Evolutionary conservation across 441 rosid genomes (phyloP), one percentile per base, ranked within the genome.

Genomic region (Gossypium lobatum): DNA sequence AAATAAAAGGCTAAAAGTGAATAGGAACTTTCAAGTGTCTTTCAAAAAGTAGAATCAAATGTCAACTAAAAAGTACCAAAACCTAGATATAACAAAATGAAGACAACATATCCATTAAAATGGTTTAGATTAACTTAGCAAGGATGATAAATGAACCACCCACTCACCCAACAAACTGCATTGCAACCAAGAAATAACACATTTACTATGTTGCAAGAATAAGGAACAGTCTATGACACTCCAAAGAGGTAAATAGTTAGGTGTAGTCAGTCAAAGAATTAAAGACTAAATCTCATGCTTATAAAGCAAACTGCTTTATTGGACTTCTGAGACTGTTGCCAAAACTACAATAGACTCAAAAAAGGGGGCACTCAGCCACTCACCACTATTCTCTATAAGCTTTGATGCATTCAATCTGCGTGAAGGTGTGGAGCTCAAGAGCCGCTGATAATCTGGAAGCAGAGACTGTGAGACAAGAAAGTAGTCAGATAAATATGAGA

Each of bases 381-480:
- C 75, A 96, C 99, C 98, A 72, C 99, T 89, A 81, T 95, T 93
- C 81, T 96, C 99, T 70, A 93, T 77, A 75, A 96, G 97, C 82
- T 96, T 96, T 59, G 97, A 83, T 73, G 97, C 80, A 84, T 96
- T 96, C 90, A 96, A 81, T 86, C 99, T 96, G 80, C 99, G 98
- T 77, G 98, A 88, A 75, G 98, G 98, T 87, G 80, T 85, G 79
- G 99, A 96, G 84, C 98, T 96, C 82, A 96, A 85, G 67, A 93
- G 93, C 76, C 99, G 92, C 89, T 96, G 98, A 83, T 96, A 96
- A 92, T 96, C 99, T 85, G 97, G 98, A 91, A 96, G 99, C 85
- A 96, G 89, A 81, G 97, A 88, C 99, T 96, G 96, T 73, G 86
- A 76, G 75, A 82, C 80, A 83, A 80, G 74, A 85, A 80, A 82